A percentile compares a stretch with the other conserved stretches of the same genome.
Conservation (phyloP, 73 alveolate genomes). For the Tetrahymena elliotti region DNA sequence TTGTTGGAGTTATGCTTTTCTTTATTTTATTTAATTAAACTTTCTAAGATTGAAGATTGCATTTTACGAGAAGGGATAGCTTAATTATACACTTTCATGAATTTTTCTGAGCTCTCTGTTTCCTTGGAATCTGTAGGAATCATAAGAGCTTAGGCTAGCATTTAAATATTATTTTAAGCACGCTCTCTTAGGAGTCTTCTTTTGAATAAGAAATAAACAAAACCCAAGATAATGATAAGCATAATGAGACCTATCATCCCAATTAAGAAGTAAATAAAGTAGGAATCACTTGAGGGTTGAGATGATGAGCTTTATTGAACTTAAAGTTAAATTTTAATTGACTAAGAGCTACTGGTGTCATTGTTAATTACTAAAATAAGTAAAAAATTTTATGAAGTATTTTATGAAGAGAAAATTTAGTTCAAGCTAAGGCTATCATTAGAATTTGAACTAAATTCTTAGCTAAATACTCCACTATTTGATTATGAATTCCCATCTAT, state of each 20-base stretch:
- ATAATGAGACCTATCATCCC: background rate
- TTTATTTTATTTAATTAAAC: background rate
- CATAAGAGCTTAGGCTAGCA: background rate
- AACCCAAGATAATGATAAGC: background rate
- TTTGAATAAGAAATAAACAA: background rate
- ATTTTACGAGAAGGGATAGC: background rate
- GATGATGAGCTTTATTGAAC: background rate
- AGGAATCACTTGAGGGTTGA: background rate
- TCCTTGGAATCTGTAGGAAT: background rate
- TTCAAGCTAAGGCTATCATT: background rate
- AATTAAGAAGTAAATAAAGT: background rate
- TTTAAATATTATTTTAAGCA: background rate
- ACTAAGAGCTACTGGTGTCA: background rate
- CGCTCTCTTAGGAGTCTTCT: background rate
- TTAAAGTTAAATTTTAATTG: background rate
- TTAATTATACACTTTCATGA: background rate
- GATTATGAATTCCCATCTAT: background rate
- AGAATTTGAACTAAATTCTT: background rate
- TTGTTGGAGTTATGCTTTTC: background rate
- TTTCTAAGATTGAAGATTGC: background rate
- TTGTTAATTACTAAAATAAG: background rate
- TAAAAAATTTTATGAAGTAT: background rate
- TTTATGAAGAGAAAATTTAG: background rate
- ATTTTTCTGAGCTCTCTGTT: background rate
- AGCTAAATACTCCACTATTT: background rate